Evolutionary conservation across 2,329 filamentous ascomycete genomes (phyloP).

Genomic region (Talaromyces amestolkiae): DNA sequence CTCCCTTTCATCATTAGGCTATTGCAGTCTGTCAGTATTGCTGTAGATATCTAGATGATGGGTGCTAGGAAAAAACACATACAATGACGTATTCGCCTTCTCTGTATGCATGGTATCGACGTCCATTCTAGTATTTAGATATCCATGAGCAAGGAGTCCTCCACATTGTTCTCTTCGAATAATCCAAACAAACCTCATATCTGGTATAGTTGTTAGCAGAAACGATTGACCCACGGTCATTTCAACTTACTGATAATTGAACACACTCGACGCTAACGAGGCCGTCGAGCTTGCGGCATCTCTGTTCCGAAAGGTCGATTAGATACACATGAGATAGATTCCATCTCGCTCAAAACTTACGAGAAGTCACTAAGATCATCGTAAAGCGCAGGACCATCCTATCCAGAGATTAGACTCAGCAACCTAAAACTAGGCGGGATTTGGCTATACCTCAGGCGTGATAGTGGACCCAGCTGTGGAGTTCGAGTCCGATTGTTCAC

Average conservation of each 20-base stretch:
- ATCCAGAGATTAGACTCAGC: neutral
- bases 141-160: neutral
- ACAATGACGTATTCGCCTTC: slow-evolving; percentile 14
- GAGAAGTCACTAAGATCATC: neutral
- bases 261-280: slow-evolving; percentile 3
- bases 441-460: neutral
- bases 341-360: neutral
- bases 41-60: neutral
- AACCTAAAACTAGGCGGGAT: neutral
- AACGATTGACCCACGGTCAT: neutral
- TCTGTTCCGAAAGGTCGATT: neutral
- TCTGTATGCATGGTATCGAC: slow-evolving; percentile 14
- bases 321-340: neutral
- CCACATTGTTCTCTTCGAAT: neutral
- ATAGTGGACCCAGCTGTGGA: neutral
- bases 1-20: slow-evolving; percentile 15
- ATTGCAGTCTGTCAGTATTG: neutral
- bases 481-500: neutral
- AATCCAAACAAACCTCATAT: slow-evolving; percentile 4
- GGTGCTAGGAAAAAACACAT: neutral
- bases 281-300: neutral
- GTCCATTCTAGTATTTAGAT: neutral
- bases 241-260: neutral
- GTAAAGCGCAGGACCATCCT: neutral
- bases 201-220: neutral